Base-by-base conservation (phyloP, 2,329 filamentous ascomycete genomes). In the Colletotrichum tanaceti region DNA sequence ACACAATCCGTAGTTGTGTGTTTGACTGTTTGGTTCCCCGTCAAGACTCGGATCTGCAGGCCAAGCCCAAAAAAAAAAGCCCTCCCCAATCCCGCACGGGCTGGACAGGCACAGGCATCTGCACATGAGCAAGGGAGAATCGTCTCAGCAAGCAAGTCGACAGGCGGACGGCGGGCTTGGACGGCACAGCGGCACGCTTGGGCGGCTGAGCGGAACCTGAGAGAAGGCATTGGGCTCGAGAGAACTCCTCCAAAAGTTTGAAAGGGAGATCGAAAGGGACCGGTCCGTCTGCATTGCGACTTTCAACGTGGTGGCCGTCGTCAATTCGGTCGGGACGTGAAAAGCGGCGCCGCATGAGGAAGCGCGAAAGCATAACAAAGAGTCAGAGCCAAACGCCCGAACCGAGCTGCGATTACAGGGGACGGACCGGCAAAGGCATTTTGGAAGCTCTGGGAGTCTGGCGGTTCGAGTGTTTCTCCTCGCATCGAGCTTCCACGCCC, bases 41-140 rank as follows among this genome's bases (percentile, higher is more conserved):
- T 32, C 28, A 35, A 35, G 32, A 35, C 32, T 35, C 16, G 38
- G 63, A 65, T 61, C 57, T 58, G 32, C 47, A 68, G 47, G 39
- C 65, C 41, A 61, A 41, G 54, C 61, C 44, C 53, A 43, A 58
- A 47, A 65, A n/a, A n/a, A n/a, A n/a, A n/a, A n/a, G n/a, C n/a
- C n/a, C 41, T 59, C 46, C 60, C 38, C 44, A 32, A 35, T 68
- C 54, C 47, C 60, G 65, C 24, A 35, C 32, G 32, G 61, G 39
- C 61, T 68, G 41, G 61, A 49, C 63, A 65, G 63, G 65, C 65
- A 49, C 63, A 65, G 63, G 65, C 65, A 68, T 7, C 55, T 47
- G 32, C 41, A n/a, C 35, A 54, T 20, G 35, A 38, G 35, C 49
- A 32, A n/a, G 41, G 20, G 35, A 41, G 11, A 44, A 16, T 62